Percentiles rank a stretch among this genome's conserved stretches.
phyloP scores from a whole-genome alignment of 2,329 filamentous ascomycete species.

The Pseudofabraea citricarpa region DNA sequence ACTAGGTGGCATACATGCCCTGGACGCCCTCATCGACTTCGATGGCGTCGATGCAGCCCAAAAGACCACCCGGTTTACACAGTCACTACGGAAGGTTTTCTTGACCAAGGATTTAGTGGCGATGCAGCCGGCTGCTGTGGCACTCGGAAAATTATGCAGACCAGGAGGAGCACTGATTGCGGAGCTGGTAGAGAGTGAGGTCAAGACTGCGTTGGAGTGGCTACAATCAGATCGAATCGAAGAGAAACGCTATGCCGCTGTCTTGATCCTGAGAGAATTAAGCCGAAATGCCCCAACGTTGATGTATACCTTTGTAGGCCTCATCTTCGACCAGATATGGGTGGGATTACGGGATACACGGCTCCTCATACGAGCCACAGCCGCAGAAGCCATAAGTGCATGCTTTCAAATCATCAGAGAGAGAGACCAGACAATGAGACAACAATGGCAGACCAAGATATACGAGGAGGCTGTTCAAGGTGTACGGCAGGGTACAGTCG shows the following conservation, averaged over 20 bases:
- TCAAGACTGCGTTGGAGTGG: slow-evolving; percentile 95
- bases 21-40: slow-evolving; percentile 92
- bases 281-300: slow-evolving; percentile 90
- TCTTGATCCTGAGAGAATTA: slow-evolving; percentile 84
- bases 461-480: slow-evolving; percentile 80
- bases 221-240: slow-evolving; percentile 92
- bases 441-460: slow-evolving; percentile 85
- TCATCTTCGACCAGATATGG: slow-evolving; percentile 96
- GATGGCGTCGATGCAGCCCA: slow-evolving; percentile 89
- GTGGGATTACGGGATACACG: slow-evolving; percentile 85
- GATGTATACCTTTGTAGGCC: slow-evolving; percentile 92
- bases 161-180: slow-evolving; percentile 92
- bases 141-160: slow-evolving; percentile 83
- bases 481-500: slow-evolving; percentile 74
- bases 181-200: slow-evolving; percentile 92
- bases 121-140: slow-evolving; percentile 84
- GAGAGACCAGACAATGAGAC: slow-evolving; percentile 82
- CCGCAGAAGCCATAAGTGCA: slow-evolving; percentile 87
- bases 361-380: slow-evolving; percentile 85
- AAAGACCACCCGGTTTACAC: slow-evolving; percentile 92
- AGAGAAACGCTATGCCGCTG: slow-evolving; percentile 87
- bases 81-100: slow-evolving; percentile 81
- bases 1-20: slow-evolving; percentile 84
- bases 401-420: slow-evolving; percentile 96
- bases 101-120: slow-evolving; percentile 87